Conservation (phyloP, 2,329 filamentous ascomycete species). For the Fusarium nelsonii region DNA sequence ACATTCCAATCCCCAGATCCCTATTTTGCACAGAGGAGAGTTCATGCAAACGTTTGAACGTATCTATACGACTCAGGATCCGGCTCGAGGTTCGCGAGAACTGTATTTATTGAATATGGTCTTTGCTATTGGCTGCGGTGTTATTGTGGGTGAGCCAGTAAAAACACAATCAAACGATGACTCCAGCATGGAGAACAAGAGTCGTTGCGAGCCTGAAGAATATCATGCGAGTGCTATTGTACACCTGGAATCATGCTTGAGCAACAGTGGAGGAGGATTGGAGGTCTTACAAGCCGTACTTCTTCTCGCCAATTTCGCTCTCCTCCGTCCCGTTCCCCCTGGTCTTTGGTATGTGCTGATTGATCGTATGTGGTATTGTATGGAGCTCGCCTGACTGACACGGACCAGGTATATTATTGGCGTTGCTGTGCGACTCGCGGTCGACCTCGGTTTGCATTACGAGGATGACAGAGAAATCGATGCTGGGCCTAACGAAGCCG, state of each 20-base stretch:
- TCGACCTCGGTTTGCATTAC: slow-evolving; percentile 92
- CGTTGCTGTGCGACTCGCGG: slow-evolving; percentile 88
- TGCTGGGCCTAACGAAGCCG: slow-evolving; percentile 55
- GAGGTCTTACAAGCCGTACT: slow-evolving; percentile 96
- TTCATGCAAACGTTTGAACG: slow-evolving; percentile 90
- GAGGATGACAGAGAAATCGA: slow-evolving; percentile 82
- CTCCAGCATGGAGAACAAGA: slow-evolving; percentile 44
- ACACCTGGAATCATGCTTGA: slow-evolving; percentile 88
- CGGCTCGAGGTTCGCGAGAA: slow-evolving; percentile 78
- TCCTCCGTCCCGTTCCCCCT: slow-evolving; percentile 90
- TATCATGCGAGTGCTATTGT: slow-evolving; percentile 96
- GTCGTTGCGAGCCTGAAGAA: slow-evolving; percentile 84
- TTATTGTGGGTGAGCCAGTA: slow-evolving; percentile 79
- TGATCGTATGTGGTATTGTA: slow-evolving; percentile 2
- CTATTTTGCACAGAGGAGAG: slow-evolving; percentile 87
- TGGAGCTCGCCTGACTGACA: slow-evolving; percentile 31
- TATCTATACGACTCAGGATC: slow-evolving; percentile 77
- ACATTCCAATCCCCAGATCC: slow-evolving; percentile 95
- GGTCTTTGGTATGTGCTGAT: slow-evolving; percentile 77
- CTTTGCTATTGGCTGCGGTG: slow-evolving; percentile 93
- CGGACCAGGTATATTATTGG: slow-evolving; percentile 83
- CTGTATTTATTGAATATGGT: slow-evolving; percentile 98
- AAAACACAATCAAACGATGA: slow-evolving; percentile 59
- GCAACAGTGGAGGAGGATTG: slow-evolving; percentile 86
- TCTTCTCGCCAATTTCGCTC: slow-evolving; percentile 88